Evolutionary conservation across 805 yeast genomes (phyloP).

Genomic region (Clavispora santaluciae): DNA sequence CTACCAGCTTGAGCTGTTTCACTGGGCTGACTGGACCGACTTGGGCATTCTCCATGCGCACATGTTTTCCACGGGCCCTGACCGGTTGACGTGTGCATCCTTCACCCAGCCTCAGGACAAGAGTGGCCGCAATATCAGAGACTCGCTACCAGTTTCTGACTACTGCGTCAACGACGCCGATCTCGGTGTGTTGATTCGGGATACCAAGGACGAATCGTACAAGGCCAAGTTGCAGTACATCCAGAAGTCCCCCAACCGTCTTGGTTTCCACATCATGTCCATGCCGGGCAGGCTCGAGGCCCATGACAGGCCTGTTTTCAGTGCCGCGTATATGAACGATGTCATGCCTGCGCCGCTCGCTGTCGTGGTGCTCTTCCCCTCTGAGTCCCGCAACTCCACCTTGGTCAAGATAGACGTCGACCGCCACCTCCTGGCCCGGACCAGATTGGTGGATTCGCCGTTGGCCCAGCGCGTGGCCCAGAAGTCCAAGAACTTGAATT

Average conservation of each 20-base stretch:
- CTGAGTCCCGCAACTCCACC: not conserved
- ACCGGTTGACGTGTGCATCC: not conserved
- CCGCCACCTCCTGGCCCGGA: not conserved
- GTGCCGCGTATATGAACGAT: slow-evolving; percentile 36
- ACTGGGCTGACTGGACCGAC: slow-evolving; percentile 7
- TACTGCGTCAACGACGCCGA: slow-evolving; percentile 17
- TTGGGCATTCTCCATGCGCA: not conserved
- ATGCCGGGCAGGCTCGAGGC: slow-evolving; percentile 29
- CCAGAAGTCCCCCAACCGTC: slow-evolving; percentile 2
- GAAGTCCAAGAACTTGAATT: not conserved
- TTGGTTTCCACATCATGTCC: slow-evolving; percentile 38
- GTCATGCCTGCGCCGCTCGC: slow-evolving; percentile 37
- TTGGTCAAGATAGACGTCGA: not conserved
- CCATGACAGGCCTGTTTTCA: slow-evolving; percentile 25
- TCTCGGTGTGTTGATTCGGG: not conserved
- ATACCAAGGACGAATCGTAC: not conserved
- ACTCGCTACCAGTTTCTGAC: not conserved
- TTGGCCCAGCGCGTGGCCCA: slow-evolving; percentile 5
- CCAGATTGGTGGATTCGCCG: slow-evolving; percentile 4
- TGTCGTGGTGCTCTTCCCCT: slow-evolving; percentile 27
- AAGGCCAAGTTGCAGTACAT: slow-evolving; percentile 5
- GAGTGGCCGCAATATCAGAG: not conserved
- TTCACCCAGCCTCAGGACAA: not conserved
- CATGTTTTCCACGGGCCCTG: not conserved
- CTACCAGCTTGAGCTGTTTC: slow-evolving; percentile 1